These are phyloP conservation scores for Fusarium sp. DNA, from an alignment of 2,329 filamentous ascomycete species.

Conservation along the genomic window DNA sequence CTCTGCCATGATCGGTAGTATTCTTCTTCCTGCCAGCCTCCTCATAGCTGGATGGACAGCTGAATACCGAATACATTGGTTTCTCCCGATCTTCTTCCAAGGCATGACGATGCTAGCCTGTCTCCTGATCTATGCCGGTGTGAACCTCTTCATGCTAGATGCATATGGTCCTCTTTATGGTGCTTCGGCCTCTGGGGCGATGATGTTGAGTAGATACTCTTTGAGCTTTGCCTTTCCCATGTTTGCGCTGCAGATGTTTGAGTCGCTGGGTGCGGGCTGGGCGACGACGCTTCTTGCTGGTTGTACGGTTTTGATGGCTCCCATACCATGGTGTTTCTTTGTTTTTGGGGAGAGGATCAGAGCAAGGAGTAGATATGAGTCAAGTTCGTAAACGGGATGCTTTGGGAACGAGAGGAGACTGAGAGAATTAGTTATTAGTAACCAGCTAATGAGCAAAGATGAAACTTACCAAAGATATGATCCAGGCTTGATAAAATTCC, in stretches of 20 bases:
- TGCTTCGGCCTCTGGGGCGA: conserved; percentile 25
- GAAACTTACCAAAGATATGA: too few species aligned
- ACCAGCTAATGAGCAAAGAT: too few species aligned
- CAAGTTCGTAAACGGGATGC: conserved; percentile 1
- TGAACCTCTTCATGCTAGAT: conserved; percentile 32
- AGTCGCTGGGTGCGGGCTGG: conserved; percentile 21
- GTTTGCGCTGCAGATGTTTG: conserved; percentile 34
- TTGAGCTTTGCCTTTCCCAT: conserved; percentile 28
- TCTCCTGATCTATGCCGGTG: conserved; percentile 24
- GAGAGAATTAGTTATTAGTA: too few species aligned
- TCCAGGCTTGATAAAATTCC: too few species aligned
- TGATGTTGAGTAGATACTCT: conserved; percentile 34
- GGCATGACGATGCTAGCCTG: conserved; percentile 22
- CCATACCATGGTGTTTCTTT: conserved; percentile 37
- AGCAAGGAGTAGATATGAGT: conserved; percentile 29
- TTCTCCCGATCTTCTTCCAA: conserved; percentile 20
- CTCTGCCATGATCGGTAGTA: conserved; percentile 27
- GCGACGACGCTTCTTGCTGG: conserved; percentile 24
- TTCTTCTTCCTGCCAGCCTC: conserved; percentile 19
- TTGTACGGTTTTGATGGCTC: conserved; percentile 16
- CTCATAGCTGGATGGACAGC: conserved; percentile 32
- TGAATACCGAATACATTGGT: conserved; percentile 16
- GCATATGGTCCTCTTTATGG: conserved; percentile 29
- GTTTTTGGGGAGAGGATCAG: conserved; percentile 9
- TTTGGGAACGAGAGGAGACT: too few species aligned